Conservation (phyloP, 768 basidiomycete species). For the Boletus rex-veris region DNA sequence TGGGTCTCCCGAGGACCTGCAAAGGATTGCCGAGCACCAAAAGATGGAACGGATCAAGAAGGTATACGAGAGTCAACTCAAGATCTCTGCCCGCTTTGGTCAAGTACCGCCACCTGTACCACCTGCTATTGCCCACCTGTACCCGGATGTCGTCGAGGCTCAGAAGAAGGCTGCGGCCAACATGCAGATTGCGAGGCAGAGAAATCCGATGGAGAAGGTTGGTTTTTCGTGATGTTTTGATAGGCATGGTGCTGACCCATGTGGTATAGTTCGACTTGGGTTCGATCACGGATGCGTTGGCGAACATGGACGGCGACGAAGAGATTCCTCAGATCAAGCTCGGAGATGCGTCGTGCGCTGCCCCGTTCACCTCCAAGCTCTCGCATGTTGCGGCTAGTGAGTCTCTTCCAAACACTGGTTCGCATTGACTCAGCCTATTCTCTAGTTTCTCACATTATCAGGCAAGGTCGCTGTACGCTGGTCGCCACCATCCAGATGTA, state of each 20-base stretch:
- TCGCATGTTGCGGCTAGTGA: slow-evolving; percentile 95
- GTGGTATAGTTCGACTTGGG: slow-evolving; percentile 66
- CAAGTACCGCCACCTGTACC: slow-evolving; percentile 95
- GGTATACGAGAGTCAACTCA: slow-evolving; percentile 95
- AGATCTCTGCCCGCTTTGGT: slow-evolving; percentile 83
- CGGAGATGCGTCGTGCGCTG: slow-evolving; percentile 98
- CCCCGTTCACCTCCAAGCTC: slow-evolving; percentile 97
- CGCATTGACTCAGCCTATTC: background rate
- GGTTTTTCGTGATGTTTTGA: slow-evolving; percentile 12
- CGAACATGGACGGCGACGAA: slow-evolving; percentile 92
- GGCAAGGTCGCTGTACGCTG: slow-evolving; percentile 97
- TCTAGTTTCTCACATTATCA: slow-evolving; percentile 91
- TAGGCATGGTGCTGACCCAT: slow-evolving; percentile 7
- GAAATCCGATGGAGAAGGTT: slow-evolving; percentile 91
- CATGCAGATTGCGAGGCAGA: slow-evolving; percentile 61
- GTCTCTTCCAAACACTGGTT: slow-evolving; percentile 29
- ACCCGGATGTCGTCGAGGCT: slow-evolving; percentile 87
- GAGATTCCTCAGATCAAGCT: slow-evolving; percentile 98
- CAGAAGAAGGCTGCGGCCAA: slow-evolving; percentile 78
- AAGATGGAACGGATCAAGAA: slow-evolving; percentile 89
- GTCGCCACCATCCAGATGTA: slow-evolving; percentile 99
- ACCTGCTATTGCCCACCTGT: slow-evolving; percentile 77
- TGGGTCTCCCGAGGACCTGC: slow-evolving; percentile 85
- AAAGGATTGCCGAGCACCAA: slow-evolving; percentile 92
- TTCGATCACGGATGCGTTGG: slow-evolving; percentile 77